Evolutionary conservation across 2,329 filamentous ascomycete genomes (phyloP).

Genomic region (Fusarium sp.): DNA sequence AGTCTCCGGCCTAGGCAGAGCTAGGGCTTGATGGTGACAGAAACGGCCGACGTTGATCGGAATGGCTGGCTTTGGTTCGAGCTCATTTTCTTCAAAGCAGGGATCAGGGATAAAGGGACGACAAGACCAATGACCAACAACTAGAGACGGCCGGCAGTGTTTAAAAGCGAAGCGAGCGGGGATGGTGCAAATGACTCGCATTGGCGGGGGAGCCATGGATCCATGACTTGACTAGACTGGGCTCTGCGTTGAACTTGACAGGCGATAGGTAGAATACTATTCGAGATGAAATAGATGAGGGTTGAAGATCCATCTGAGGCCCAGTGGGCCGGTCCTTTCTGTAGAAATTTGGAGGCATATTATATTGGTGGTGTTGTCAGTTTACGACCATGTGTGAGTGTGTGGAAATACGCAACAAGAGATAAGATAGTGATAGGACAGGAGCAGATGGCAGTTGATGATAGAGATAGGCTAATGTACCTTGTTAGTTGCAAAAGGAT

Average conservation of each 20-base stretch:
- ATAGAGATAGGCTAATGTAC: conserved; percentile 27
- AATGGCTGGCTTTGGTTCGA: conserved; percentile 3
- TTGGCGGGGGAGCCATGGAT: conserved; percentile 37
- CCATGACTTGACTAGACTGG: conserved; percentile 28
- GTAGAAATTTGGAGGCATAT: neutral
- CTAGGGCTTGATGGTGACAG: conserved; percentile 11
- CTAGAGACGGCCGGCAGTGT: conserved; percentile 34
- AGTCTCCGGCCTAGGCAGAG: conserved; percentile 26
- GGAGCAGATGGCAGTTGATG: neutral
- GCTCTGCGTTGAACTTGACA: conserved; percentile 20
- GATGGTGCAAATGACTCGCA: conserved; percentile 45
- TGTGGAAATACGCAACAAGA: conserved; percentile 17
- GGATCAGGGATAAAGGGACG: conserved; percentile 30
- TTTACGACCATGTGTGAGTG: neutral
- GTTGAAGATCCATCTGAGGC: neutral
- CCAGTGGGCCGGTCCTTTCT: conserved; percentile 3
- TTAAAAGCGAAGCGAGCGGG: conserved; percentile 24
- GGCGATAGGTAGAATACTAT: conserved; percentile 15
- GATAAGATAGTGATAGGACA: conserved; percentile 9
- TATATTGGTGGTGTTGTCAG: neutral
- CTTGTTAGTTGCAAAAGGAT: conserved; percentile 14
- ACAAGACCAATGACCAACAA: conserved; percentile 18
- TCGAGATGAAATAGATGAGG: conserved; percentile 11
- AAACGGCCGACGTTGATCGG: conserved; percentile 1
- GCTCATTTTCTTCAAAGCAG: conserved; percentile 7